Base-by-base conservation (phyloP, 768 basidiomycete genomes). In the Piloderma croceum region DNA sequence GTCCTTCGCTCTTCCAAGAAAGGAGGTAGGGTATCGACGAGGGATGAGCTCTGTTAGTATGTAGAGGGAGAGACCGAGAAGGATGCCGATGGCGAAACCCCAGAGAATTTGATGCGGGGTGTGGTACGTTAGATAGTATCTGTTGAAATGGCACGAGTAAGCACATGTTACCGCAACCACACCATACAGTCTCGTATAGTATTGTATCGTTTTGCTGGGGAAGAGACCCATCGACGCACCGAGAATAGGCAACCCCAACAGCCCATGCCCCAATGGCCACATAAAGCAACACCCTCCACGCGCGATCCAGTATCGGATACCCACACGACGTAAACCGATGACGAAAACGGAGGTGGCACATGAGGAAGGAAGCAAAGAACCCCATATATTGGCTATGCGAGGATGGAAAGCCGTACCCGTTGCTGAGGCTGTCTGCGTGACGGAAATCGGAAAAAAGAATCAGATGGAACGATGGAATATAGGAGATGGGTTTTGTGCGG, bases 301-400 rank as follows among this genome's bases (percentile, higher is more conserved):
- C 50, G n/a, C 44, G 47, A 54, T 90, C 83, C 6, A 87, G 44
- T 9, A 73, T 13, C 7, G 43, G 38, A 20, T 40, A 68, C 6
- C 83, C 82, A 2, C 74, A 77, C 3, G 76, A 60, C 2, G 67
- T 41, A 48, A 85, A 87, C 3, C 71, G 70, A 51, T 90, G 86
- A 24, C 77, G 76, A 47, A 78, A 80, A 47, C 73, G 74, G 36
- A 90, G 54, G 61, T 91, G 89, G 53, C 82, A 77, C 31, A 80
- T 54, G 32, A 90, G 58, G 59, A 90, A 91, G 0, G 85, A 69
- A 5, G 81, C 70, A 48, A 91, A 90, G 61, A 85, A 91, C 12
- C 79, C 89, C 89, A 91, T 90, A 57, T 82, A 89, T 60, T 91
- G 89, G 59, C 85, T 87, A 54, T 91, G 89, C 11, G 86, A 89